Conservation (phyloP, 345 rosid species). For the Camelina laxa region DNA sequence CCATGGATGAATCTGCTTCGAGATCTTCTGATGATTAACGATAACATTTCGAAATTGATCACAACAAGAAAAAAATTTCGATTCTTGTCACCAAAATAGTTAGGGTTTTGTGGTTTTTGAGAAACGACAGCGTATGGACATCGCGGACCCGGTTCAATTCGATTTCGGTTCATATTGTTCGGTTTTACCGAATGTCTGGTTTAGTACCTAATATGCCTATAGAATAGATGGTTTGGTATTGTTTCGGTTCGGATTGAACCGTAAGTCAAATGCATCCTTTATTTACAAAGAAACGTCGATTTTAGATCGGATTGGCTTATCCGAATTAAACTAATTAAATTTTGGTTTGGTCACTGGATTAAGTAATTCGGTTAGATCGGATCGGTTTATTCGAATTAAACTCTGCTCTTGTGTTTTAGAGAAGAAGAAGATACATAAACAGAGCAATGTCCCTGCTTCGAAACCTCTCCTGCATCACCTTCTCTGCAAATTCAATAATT, state of each 20-base stretch:
- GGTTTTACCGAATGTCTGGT: no score
- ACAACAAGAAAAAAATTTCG: not conserved
- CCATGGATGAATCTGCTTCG: conserved; percentile 31
- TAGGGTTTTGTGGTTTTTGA: conserved; percentile 30
- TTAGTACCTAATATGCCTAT: no score
- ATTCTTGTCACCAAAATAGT: not conserved
- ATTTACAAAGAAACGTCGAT: no score
- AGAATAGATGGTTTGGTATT: no score
- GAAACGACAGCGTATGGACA: conserved; percentile 13
- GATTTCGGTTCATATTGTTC: not conserved
- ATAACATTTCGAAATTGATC: conserved; percentile 38
- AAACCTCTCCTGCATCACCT: conserved; percentile 30
- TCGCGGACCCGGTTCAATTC: not conserved
- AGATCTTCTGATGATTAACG: conserved; percentile 42
- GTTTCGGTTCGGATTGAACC: no score
- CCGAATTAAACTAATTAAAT: no score
- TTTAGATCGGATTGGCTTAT: no score
- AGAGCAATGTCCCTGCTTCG: conserved; percentile 23
- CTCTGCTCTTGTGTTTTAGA: not conserved
- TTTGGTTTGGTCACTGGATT: not conserved
- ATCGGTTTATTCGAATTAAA: not conserved
- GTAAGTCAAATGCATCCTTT: no score
- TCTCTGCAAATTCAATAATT: conserved; percentile 36
- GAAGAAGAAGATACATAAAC: not conserved
- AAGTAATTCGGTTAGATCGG: not conserved